Evolutionary conservation across 23 red algal genomes (phyloP).

Genomic region (Agarophyton chilense): DNA sequence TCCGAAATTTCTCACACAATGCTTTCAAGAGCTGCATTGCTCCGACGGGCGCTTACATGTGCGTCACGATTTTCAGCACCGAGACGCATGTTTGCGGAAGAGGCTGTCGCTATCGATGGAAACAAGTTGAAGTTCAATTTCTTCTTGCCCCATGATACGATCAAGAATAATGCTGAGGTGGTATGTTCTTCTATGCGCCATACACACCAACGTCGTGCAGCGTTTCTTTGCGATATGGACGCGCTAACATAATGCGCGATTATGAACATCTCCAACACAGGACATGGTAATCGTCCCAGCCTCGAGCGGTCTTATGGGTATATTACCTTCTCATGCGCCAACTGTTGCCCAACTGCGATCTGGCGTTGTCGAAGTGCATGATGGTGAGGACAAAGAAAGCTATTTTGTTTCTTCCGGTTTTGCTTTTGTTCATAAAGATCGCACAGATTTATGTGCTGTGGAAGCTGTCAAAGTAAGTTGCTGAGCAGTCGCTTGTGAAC

Average conservation of each 20-base stretch:
- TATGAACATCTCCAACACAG: conserved; percentile 1
- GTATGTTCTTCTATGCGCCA: conserved; percentile 32
- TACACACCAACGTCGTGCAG: not conserved
- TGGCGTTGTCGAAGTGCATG: conserved; percentile 84
- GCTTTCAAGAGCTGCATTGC: conserved; percentile 32
- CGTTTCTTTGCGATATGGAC: not conserved
- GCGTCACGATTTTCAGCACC: conserved; percentile 21
- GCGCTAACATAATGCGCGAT: not conserved
- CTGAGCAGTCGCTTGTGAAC: too few relatives aligned
- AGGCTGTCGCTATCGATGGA: conserved; percentile 40
- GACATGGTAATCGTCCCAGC: conserved; percentile 96
- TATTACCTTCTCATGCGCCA: conserved; percentile 90
- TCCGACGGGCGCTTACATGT: not conserved
- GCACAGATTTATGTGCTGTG: conserved; percentile 94
- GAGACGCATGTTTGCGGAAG: conserved; percentile 34
- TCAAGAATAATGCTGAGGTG: conserved; percentile 65
- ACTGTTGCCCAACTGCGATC: conserved; percentile 96
- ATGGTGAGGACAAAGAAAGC: conserved; percentile 73
- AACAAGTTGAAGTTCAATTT: conserved; percentile 78
- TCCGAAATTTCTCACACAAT: not conserved
- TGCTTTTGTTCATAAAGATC: conserved; percentile 92
- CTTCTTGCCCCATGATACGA: conserved; percentile 61
- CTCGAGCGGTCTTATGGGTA: conserved; percentile 91
- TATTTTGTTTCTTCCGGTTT: conserved; percentile 97
- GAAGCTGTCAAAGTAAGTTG: conserved; percentile 87